These are phyloP conservation scores for Fusarium brevicatenulatum DNA, from an alignment of 2,329 filamentous ascomycete species.

Conservation along the genomic window DNA sequence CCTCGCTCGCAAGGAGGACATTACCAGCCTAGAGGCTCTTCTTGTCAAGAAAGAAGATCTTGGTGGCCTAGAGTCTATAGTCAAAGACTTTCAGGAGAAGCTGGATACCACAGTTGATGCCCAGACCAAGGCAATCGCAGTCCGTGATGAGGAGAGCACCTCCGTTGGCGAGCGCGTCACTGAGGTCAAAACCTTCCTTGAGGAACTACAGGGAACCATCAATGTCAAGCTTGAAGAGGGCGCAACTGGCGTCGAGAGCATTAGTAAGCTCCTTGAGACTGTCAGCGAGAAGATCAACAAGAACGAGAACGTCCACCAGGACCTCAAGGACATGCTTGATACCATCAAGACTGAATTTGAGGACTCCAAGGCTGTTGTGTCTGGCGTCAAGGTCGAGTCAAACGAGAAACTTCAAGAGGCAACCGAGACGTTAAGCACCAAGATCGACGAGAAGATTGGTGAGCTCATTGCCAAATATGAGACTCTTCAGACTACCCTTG, in stretches of 20 bases:
- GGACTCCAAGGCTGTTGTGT: conserved; percentile 81
- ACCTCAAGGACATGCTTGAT: conserved; percentile 76
- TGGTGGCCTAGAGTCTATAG: conserved; percentile 71
- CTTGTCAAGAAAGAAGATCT: conserved; percentile 78
- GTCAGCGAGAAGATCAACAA: conserved; percentile 71
- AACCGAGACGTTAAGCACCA: conserved; percentile 63
- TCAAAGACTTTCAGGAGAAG: conserved; percentile 78
- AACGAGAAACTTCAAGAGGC: conserved; percentile 78
- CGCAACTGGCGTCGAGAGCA: conserved; percentile 74
- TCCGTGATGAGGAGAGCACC: conserved; percentile 84
- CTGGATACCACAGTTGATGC: conserved; percentile 75
- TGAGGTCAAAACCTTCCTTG: conserved; percentile 80
- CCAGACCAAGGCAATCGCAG: conserved; percentile 82
- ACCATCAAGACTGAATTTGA: conserved; percentile 89
- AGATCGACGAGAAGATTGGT: conserved; percentile 73
- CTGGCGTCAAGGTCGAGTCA: conserved; percentile 82
- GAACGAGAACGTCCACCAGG: conserved; percentile 67
- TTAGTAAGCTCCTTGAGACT: conserved; percentile 76
- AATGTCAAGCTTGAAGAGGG: conserved; percentile 82
- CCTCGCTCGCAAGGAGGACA: conserved; percentile 76
- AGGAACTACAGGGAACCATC: conserved; percentile 80
- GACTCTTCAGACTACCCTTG: conserved; percentile 78
- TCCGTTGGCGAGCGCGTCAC: conserved; percentile 80
- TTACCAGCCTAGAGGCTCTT: conserved; percentile 72
- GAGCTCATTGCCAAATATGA: conserved; percentile 90